Conservation (phyloP, 228 moss, liverwort and hornwort species). For the Sphagnum fallax region DNA sequence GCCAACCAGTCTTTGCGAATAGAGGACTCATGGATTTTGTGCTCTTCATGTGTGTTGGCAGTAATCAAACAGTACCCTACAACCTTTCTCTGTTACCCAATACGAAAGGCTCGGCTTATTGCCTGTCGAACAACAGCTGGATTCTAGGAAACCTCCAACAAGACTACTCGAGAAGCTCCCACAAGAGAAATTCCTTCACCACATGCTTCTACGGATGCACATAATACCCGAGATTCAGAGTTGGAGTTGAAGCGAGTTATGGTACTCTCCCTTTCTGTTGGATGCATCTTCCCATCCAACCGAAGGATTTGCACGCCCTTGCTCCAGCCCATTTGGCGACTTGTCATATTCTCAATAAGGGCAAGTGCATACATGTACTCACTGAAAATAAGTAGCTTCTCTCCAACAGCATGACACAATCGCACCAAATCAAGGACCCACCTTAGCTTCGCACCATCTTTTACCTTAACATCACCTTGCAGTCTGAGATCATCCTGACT, state of each 20-base stretch:
- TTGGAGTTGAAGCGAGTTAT: conserved; percentile 44
- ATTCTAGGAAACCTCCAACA: conserved; percentile 76
- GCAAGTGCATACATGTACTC: conserved; percentile 49
- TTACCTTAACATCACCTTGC: conserved; percentile 22
- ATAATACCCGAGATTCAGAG: conserved; percentile 32
- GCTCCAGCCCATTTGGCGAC: conserved; percentile 31
- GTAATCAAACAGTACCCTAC: conserved; percentile 74
- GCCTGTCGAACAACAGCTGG: conserved; percentile 74
- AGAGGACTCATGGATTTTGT: conserved; percentile 35
- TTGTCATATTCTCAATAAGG: conserved; percentile 42
- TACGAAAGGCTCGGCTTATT: conserved; percentile 81
- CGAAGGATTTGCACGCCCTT: conserved; percentile 45
- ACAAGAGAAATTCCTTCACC: conserved; percentile 87
- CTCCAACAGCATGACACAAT: conserved; percentile 26
- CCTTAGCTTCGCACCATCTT: conserved; percentile 53
- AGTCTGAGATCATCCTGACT: conserved; percentile 36
- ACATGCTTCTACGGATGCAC: conserved; percentile 86
- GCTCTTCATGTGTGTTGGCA: conserved; percentile 42
- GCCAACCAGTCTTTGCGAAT: conserved; percentile 76
- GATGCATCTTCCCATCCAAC: conserved; percentile 63
- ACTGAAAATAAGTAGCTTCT: conserved; percentile 81
- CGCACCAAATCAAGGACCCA: conserved; percentile 57
- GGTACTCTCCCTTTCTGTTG: conserved; percentile 42
- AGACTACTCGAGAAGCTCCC: conserved; percentile 77
- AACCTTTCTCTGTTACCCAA: conserved; percentile 77